Evolutionary conservation across 495 filamentous ascomycete genomes (phyloP), one percentile per base, ranked within the genome.

Genomic region (Penicillium nucicola): DNA sequence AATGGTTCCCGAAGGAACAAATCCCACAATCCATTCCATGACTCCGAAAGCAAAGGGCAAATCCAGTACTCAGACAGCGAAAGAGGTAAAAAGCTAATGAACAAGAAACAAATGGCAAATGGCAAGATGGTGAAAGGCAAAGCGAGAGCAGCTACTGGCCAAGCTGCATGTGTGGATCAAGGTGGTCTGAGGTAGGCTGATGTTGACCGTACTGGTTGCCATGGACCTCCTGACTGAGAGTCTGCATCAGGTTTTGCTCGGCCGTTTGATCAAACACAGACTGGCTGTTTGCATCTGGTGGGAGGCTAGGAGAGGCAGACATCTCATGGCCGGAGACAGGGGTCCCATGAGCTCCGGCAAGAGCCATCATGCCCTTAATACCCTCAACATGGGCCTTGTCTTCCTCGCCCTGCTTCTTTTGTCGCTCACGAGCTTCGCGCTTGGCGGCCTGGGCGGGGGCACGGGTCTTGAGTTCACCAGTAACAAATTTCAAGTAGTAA

Each of bases 381-480:
- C 84, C 84, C 48, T 89, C 78, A n/a, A 88, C 73, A 48, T 84
- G 84, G 4, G 84, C 84, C 56, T 83, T 81, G 47, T 90, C 85
- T 52, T 89, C 87, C 42, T 85, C 84, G 31, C 78, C 76, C 50
- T 83, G 81, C 54, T 82, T 74, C 52, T 81, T 81, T 36, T 82
- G 81, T 36, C 82, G 78, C 57, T 88, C 87, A 50, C 87, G 85
- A 3, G 87, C 88, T 65, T 91, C 88, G 20, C 87, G 87, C 48
- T 88, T 86, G 5, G 87, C 87, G 38, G 88, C 88, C 64, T 92
- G 87, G 18, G 78, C 84, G 1, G 89, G 90, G 0, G 88, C 92
- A n/a, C 92, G 77, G 2, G 91, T 96, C 68, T 95, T 96, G 48
- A 97, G 71, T 63, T 97, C 92, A 11, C 92, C 92, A 0, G 92